A percentile compares a stretch with the other conserved stretches of the same genome.
These are phyloP conservation scores for Candida ortonii DNA, from an alignment of 805 yeast genomes.

Conservation along the genomic window DNA sequence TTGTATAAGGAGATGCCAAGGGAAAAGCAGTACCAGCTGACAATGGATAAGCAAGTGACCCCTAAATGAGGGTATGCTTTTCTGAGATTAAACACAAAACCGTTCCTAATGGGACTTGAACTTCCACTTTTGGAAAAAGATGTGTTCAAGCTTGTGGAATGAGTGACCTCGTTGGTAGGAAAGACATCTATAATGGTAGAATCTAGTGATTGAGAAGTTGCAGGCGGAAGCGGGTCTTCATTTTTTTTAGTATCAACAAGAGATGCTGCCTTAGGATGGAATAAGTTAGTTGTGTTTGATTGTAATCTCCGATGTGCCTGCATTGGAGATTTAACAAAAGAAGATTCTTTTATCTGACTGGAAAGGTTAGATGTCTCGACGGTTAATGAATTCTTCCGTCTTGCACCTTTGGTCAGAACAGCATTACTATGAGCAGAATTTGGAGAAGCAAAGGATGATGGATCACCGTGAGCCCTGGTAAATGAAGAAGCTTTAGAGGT, in stretches of 20 bases:
- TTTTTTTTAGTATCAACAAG: too few relatives aligned
- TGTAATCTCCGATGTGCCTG: conserved; percentile 17
- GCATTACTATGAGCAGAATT: too few relatives aligned
- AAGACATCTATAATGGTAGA: too few relatives aligned
- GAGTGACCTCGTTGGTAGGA: neutral
- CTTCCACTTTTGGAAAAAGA: neutral
- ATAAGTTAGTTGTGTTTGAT: too few relatives aligned
- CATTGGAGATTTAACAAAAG: conserved; percentile 6
- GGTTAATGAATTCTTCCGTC: conserved; percentile 7
- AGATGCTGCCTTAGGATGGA: too few relatives aligned
- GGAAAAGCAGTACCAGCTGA: conserved; percentile 65
- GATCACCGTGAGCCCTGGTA: too few relatives aligned
- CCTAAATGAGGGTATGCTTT: conserved; percentile 28
- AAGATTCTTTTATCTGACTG: conserved; percentile 9
- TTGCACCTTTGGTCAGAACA: too few relatives aligned
- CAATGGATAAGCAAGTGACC: conserved; percentile 27
- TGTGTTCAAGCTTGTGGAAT: conserved; percentile 1
- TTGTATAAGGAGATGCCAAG: conserved; percentile 75
- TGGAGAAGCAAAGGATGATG: too few relatives aligned
- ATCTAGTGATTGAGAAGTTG: too few relatives aligned
- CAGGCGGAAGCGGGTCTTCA: too few relatives aligned
- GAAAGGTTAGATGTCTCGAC: conserved; percentile 4
- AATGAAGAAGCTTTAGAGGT: too few relatives aligned
- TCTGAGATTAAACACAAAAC: conserved; percentile 11
- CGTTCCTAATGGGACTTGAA: conserved; percentile 1